phyloP scores from a whole-genome alignment of 257 asterid genomes.

The Apocynum venetum region DNA sequence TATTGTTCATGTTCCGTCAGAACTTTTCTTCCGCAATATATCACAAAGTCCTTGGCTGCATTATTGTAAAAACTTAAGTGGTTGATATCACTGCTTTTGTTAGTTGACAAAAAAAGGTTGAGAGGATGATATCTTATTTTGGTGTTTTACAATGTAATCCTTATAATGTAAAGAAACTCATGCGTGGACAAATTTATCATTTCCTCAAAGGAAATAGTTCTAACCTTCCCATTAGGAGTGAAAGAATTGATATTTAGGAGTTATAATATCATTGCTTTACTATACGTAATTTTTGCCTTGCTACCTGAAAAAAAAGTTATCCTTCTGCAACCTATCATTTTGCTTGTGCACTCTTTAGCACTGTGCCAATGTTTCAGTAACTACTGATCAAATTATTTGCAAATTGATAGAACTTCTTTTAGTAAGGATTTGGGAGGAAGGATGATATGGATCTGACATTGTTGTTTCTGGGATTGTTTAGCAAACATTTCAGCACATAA shows the following conservation, averaged over 20 bases:
- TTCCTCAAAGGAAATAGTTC: neutral
- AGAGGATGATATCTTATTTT: neutral
- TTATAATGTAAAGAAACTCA: neutral
- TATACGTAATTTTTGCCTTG: neutral
- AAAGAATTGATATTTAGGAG: neutral
- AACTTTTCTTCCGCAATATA: neutral
- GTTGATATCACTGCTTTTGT: too few species aligned
- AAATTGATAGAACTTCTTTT: neutral
- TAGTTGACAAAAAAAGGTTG: neutral
- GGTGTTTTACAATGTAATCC: neutral
- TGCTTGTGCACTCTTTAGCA: neutral
- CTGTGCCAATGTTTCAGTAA: neutral
- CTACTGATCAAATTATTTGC: neutral
- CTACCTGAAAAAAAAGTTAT: neutral
- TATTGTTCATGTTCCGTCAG: neutral
- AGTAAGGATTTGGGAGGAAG: neutral
- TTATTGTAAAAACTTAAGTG: neutral
- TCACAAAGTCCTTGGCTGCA: neutral
- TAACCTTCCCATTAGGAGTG: neutral
- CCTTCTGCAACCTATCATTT: neutral
- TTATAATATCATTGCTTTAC: neutral
- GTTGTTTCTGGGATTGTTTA: neutral
- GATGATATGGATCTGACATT: neutral
- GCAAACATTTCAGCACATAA: neutral
- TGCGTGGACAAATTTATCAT: neutral